Evolutionary conservation across 1,139 yeast genomes (phyloP).

Genomic region (Yamadazyma oceani): DNA sequence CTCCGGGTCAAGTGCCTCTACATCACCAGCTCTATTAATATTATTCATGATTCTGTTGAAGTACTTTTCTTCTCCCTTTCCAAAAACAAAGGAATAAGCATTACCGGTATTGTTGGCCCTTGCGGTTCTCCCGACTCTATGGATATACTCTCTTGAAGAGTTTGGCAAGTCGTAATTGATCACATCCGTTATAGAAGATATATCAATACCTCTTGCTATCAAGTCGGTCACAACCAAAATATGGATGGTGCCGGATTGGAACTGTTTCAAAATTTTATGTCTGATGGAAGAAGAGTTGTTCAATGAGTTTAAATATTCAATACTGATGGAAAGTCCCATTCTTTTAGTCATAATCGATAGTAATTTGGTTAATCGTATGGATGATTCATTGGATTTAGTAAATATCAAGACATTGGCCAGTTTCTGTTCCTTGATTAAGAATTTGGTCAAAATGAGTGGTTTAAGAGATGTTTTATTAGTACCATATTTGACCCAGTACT

Average conservation of each 20-base stretch:
- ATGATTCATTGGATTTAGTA: conserved; percentile 84
- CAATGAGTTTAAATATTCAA: conserved; percentile 49
- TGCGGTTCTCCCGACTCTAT: conserved; percentile 95
- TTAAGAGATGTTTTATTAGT: conserved; percentile 62
- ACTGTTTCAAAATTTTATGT: conserved; percentile 51
- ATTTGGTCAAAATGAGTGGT: conserved; percentile 67
- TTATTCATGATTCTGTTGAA: conserved; percentile 50
- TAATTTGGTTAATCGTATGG: conserved; percentile 69
- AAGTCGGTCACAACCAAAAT: conserved; percentile 86
- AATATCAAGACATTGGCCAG: conserved; percentile 57
- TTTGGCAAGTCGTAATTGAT: conserved; percentile 89
- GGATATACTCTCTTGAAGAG: conserved; percentile 89
- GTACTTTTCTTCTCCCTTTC: conserved; percentile 76
- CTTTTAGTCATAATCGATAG: conserved; percentile 46
- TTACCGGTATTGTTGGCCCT: conserved; percentile 80
- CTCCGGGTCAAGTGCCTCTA: conserved; percentile 24
- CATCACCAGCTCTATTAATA: conserved; percentile 30
- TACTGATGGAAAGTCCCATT: conserved; percentile 16
- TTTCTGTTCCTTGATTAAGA: conserved; percentile 39
- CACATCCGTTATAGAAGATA: conserved; percentile 69
- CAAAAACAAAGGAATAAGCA: conserved; percentile 69
- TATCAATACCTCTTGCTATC: conserved; percentile 92
- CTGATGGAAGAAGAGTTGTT: conserved; percentile 46
- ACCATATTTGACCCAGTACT: conserved; percentile 50
- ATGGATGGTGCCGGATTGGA: conserved; percentile 48